Conservation (phyloP, 1,284 basidiomycete genomes). For the Mycosarcoma mackinlayi region DNA sequence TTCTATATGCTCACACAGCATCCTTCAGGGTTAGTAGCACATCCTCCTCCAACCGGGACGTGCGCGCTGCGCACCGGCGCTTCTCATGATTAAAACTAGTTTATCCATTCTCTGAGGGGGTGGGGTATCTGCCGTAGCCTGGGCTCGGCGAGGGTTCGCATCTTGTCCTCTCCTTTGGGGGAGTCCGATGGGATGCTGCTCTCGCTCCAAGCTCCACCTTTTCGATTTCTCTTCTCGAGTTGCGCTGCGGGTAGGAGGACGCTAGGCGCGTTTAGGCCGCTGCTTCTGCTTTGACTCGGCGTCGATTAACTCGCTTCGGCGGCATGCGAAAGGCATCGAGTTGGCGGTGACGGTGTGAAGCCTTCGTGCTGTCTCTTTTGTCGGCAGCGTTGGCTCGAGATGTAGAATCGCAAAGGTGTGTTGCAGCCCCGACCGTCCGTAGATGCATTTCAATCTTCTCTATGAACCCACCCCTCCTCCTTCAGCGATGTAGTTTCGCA, state of each 20-base stretch:
- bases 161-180: slow-evolving; percentile 5
- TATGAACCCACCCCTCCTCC: slow-evolving; percentile 38
- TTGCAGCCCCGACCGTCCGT: slow-evolving; percentile 45
- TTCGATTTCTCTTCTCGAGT: slow-evolving; percentile 17
- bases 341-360: slow-evolving; percentile 33
- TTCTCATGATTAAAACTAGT: slow-evolving; percentile 56
- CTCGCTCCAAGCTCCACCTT: slow-evolving; percentile 28
- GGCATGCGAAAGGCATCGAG: slow-evolving; percentile 48
- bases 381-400: slow-evolving; percentile 8
- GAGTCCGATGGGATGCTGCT: slow-evolving; percentile 3
- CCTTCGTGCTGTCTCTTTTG: slow-evolving; percentile 36
- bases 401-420: slow-evolving; percentile 25
- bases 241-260: slow-evolving; percentile 20
- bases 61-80: slow-evolving; percentile 1
- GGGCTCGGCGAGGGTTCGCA: slow-evolving; percentile 9
- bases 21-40: slow-evolving; percentile 23
- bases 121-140: slow-evolving; percentile 44
- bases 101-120: slow-evolving; percentile 60
- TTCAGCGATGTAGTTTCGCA: slow-evolving; percentile 4
- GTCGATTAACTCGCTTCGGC: slow-evolving; percentile 51
- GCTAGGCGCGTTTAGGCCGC: slow-evolving; percentile 45
- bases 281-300: slow-evolving; percentile 7
- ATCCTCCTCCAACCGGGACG: background rate
- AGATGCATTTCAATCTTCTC: slow-evolving; percentile 57
- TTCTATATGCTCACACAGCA: background rate